Base-by-base conservation (phyloP, 2,329 filamentous ascomycete genomes). In the Penicillium sumatraense region DNA sequence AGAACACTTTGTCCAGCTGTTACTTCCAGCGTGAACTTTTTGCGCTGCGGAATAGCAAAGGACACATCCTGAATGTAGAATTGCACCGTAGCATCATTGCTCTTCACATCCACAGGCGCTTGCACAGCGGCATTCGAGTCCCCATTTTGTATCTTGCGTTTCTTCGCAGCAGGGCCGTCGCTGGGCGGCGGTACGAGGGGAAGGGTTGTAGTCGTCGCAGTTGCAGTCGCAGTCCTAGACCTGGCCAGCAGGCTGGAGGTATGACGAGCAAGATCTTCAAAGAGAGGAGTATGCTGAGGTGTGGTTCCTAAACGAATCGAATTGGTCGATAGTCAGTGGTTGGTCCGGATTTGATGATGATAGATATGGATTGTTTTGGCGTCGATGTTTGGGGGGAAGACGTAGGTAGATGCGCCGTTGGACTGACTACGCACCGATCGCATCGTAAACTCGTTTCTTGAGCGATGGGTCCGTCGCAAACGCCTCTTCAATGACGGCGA, bases 11-110 rank as follows among this genome's bases (percentile, higher is more conserved):
- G 63, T 49, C 68, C 68, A 45, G 72, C 71, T 31, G 83, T 76
- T n/a, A 87, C 68, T 66, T 86, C 81, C 24, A 88, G 75, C 45
- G 78, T 82, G 56, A 86, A 76, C 74, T 88, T 88, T 75, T 87
- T 88, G 50, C 86, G 76, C 62, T 85, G 82, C 3, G 86, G 86
- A 0, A 86, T 77, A 14, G 83, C 78, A 70, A 88, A 86, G 53
- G 83, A 86, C 51, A 86, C 75, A 61, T 86, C 84, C 53, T 78
- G 76, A 56, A 80, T 75, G 55, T 79, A 78, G 55, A 81, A 78
- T 31, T 76, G 71, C 41, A 75, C 51, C 8, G 69, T 62, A 44
- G 65, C 60, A 57, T 75, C 68, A 16, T 61, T 36, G 13, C 54
- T 65, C 36, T 72, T 73, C 53, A 75, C 26, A 57, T 72, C 68